Evolutionary conservation across 768 basidiomycete genomes (phyloP).

Genomic region (Tylopilus sp.): DNA sequence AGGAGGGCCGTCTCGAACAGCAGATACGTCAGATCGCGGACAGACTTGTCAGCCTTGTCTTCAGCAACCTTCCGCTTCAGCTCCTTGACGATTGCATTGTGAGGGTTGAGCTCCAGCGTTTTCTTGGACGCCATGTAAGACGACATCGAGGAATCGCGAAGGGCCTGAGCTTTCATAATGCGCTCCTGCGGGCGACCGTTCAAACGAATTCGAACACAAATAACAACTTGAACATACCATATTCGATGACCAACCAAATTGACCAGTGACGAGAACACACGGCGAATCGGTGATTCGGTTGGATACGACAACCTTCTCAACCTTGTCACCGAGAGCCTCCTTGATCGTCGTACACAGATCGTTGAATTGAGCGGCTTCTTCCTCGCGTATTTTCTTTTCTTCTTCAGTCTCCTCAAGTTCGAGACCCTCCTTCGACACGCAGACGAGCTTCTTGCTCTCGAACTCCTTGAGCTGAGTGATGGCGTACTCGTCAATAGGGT

Average conservation of each 20-base stretch:
- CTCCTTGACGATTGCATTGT: conserved; percentile 92
- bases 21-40: conserved; percentile 92
- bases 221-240: conserved; percentile 56
- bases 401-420: conserved; percentile 99
- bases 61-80: conserved; percentile 92
- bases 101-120: conserved; percentile 94
- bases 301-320: conserved; percentile 97
- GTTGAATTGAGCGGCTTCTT: conserved; percentile 75
- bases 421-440: conserved; percentile 98
- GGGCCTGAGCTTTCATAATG: conserved; percentile 99
- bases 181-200: conserved; percentile 54
- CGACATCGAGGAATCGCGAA: conserved; percentile 95
- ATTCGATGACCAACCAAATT: conserved; percentile 99
- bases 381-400: conserved; percentile 90
- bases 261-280: conserved; percentile 95
- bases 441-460: conserved; percentile 95
- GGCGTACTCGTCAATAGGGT: conserved; percentile 99
- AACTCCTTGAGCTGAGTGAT: conserved; percentile 99
- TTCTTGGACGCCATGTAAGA: conserved; percentile 99
- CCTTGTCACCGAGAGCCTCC: conserved; percentile 98
- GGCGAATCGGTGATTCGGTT: conserved; percentile 98
- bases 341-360: conserved; percentile 94
- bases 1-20: conserved; percentile 96
- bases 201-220: not conserved
- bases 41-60: conserved; percentile 98